Evolutionary conservation across 202 grass and related monocot species (phyloP), one percentile per base, ranked within the genome.

Genomic region (Carex arenaria): DNA sequence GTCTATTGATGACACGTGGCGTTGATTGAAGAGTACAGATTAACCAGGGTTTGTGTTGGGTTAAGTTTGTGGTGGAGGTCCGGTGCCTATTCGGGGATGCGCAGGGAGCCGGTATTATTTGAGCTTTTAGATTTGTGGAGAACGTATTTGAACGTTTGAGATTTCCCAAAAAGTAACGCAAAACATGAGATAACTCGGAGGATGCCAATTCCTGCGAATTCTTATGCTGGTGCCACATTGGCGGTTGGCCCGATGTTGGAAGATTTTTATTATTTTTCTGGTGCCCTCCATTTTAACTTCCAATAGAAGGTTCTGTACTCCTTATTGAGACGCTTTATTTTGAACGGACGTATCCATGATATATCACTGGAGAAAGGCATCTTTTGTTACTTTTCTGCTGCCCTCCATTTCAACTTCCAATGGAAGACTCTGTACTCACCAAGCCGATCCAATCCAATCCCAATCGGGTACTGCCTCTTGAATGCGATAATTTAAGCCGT

Each of bases 1-100:
- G 60, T 85, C 1, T 0, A 19, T 63, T 67, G 14, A 0, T 3
- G 70, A 85, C 32, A 9, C 83, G 83, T 85, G 83, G 10, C 18
- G 42, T 8, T 1, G 10, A 78, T 78, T 59, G 12, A 12, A 11
- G 5, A 11, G 17, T 28, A 5, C 2, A 52, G 51, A 11, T 76
- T 83, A 83, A 82, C 73, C 82, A 11, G 64, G 80, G 80, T 82
- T 82, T 32, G 51, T 66, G 80, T 13, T 82, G 61, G 64, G 80
- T 65, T 82, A 20, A 30, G 26, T 54, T 82, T 55, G 23, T 54
- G 80, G 34, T 69, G 31, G 57, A 82, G 65, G 19, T 65, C 26
- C 28, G 43, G 38, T 68, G 38, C 38, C 38, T 40, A 40, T 7
- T 40, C 5, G 38, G 38, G 5, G 38, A 40, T 40, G 38, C 38